A percentile compares a stretch with the other conserved stretches of the same genome.
phyloP scores from a whole-genome alignment of 2,329 filamentous ascomycete species.

The Paecilomyces variotii region DNA sequence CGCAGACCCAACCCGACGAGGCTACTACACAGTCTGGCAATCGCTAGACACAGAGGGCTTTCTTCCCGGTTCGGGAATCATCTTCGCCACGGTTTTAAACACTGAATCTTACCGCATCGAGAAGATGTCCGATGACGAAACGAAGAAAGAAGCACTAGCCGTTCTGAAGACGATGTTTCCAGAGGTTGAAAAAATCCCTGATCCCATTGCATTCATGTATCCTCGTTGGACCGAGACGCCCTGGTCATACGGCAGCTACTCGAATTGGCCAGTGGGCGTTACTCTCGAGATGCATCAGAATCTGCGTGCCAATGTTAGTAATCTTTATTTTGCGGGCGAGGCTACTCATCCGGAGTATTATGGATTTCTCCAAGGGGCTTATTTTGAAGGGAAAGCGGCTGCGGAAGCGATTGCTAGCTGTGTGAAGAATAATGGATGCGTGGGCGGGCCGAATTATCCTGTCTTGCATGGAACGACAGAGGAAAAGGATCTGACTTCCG shows the following conservation, averaged over 20 bases:
- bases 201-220: conserved; percentile 54
- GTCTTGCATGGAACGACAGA: not conserved
- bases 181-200: conserved; percentile 48
- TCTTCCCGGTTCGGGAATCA: conserved; percentile 52
- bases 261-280: conserved; percentile 58
- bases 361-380: conserved; percentile 58
- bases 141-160: too few relatives aligned
- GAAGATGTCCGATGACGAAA: conserved; percentile 42
- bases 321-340: conserved; percentile 60
- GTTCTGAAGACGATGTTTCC: too few relatives aligned
- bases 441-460: not conserved
- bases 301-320: conserved; percentile 54
- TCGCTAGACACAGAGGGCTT: conserved; percentile 53
- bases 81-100: conserved; percentile 57
- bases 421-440: not conserved
- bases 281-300: conserved; percentile 61
- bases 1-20: conserved; percentile 40
- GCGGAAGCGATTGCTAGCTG: conserved; percentile 19
- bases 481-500: not conserved
- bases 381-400: conserved; percentile 47
- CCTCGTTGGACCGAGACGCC: conserved; percentile 49
- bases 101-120: conserved; percentile 52
- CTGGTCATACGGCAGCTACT: conserved; percentile 55
- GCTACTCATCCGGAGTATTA: conserved; percentile 56
- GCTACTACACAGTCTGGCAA: conserved; percentile 57